Percentiles rank a stretch among this genome's conserved stretches.
phyloP scores from a whole-genome alignment of 306 rosid genomes.

The Abrus precatorius region DNA sequence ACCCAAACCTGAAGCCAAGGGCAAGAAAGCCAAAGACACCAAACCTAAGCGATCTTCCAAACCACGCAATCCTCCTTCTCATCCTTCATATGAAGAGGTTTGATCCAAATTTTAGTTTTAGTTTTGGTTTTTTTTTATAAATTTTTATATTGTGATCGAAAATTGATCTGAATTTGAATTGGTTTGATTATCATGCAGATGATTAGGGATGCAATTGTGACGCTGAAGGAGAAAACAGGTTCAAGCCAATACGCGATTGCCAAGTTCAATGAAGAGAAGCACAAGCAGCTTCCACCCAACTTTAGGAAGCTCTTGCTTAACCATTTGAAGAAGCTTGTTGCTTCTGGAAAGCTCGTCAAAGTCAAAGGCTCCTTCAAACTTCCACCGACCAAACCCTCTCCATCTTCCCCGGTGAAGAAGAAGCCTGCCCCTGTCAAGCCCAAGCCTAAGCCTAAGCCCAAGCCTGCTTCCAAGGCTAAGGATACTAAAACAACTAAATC shows the following conservation, averaged over 20 bases:
- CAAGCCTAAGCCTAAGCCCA: conserved; percentile 38
- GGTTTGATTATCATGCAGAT: conserved; percentile 55
- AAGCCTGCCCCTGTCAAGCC: conserved; percentile 52
- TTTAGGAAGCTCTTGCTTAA: conserved; percentile 74
- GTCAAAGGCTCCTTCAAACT: conserved; percentile 79
- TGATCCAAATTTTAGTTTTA: neutral
- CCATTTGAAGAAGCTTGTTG: conserved; percentile 82
- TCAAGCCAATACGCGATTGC: conserved; percentile 87
- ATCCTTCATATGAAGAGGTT: conserved; percentile 91
- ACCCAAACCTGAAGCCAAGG: conserved; percentile 48
- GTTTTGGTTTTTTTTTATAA: no score
- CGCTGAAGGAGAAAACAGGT: conserved; percentile 75
- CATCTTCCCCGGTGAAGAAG: conserved; percentile 53
- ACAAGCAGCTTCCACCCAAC: conserved; percentile 69
- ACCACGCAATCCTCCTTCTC: conserved; percentile 62
- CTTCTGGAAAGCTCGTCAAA: conserved; percentile 69
- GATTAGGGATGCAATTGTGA: conserved; percentile 82
- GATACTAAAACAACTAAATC: conserved; percentile 48
- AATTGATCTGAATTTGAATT: conserved; percentile 22
- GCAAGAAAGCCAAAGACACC: conserved; percentile 50
- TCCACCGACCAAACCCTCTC: conserved; percentile 45
- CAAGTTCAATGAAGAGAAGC: conserved; percentile 76
- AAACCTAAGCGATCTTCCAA: conserved; percentile 63
- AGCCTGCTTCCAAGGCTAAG: neutral
- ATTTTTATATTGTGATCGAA: neutral